Evolutionary conservation across 2,329 filamentous ascomycete genomes (phyloP).

Genomic region (Lasiodiplodia theobromae): DNA sequence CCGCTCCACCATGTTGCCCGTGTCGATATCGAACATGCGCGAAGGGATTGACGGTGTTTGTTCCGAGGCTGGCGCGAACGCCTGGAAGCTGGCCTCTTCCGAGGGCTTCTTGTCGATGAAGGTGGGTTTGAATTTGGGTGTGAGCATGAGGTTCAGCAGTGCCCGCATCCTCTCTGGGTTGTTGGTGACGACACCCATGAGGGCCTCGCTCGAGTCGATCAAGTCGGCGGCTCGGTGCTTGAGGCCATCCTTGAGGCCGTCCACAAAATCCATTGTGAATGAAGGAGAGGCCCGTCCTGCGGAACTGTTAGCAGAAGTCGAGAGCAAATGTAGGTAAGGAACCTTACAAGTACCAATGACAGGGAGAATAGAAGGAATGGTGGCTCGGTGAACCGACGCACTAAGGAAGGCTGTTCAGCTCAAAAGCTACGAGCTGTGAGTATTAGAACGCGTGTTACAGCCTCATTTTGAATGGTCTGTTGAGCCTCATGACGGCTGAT

Average conservation of each 20-base stretch:
- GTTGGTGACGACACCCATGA: not conserved
- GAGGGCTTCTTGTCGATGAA: not conserved
- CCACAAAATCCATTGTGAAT: not conserved
- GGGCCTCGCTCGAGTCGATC: not conserved
- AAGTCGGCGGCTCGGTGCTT: not conserved
- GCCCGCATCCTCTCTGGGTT: constrained; percentile 5
- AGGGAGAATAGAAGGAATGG: too few species aligned
- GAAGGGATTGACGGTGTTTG: not conserved
- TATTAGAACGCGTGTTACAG: not conserved
- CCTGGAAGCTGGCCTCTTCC: not conserved
- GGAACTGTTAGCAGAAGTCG: not conserved
- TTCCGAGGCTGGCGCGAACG: not conserved
- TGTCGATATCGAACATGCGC: constrained; percentile 16
- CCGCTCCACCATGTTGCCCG: constrained; percentile 6
- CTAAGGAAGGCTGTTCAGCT: not conserved
- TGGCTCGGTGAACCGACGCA: not conserved
- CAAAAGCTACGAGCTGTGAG: not conserved
- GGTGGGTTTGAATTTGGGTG: not conserved
- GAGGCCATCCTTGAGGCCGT: not conserved
- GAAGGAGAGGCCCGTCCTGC: not conserved
- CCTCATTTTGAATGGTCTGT: not conserved
- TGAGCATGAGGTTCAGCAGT: not conserved
- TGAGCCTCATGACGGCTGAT: not conserved
- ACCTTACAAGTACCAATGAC: not conserved
- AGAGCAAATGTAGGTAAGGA: not conserved